Conservation (phyloP, 352 stramenopile species). For the Globisporangium emineosum region DNA sequence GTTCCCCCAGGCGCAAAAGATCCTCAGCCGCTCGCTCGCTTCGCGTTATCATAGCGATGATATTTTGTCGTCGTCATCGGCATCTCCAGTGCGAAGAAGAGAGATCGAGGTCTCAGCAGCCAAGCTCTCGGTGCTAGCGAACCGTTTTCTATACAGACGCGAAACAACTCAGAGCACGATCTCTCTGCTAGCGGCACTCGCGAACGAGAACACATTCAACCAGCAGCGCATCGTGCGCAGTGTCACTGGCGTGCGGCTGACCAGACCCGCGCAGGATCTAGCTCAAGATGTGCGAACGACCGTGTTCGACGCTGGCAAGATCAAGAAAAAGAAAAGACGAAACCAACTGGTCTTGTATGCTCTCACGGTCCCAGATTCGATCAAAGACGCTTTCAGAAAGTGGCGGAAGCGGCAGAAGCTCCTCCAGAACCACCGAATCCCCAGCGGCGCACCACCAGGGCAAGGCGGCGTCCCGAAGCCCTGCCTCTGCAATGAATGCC, state of each 20-base stretch:
- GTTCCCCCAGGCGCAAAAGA: slow-evolving; percentile 27
- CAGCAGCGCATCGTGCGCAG: slow-evolving; percentile 40
- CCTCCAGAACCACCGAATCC: slow-evolving; percentile 32
- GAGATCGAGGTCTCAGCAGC: not conserved
- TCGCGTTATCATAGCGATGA: not conserved
- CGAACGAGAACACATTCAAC: slow-evolving; percentile 29
- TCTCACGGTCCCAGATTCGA: slow-evolving; percentile 29
- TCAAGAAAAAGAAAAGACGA: slow-evolving; percentile 15
- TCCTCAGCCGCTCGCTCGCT: slow-evolving; percentile 27
- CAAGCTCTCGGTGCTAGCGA: slow-evolving; percentile 23
- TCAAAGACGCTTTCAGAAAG: slow-evolving; percentile 33
- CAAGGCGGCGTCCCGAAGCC: slow-evolving; percentile 36
- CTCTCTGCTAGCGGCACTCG: slow-evolving; percentile 30
- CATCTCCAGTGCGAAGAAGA: not conserved
- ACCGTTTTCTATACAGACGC: slow-evolving; percentile 33
- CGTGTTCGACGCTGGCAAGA: slow-evolving; percentile 17
- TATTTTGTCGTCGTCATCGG: not conserved
- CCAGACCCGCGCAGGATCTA: not conserved
- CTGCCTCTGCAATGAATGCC: slow-evolving; percentile 53
- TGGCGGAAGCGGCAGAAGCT: slow-evolving; percentile 40
- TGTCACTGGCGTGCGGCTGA: slow-evolving; percentile 28
- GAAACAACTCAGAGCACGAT: slow-evolving; percentile 27
- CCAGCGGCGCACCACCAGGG: slow-evolving; percentile 32
- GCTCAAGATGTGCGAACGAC: not conserved
- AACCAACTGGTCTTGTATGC: slow-evolving; percentile 21